These are phyloP conservation scores for Tilletia setariae DNA, from an alignment of 1,284 basidiomycete genomes.

Conservation along the genomic window DNA sequence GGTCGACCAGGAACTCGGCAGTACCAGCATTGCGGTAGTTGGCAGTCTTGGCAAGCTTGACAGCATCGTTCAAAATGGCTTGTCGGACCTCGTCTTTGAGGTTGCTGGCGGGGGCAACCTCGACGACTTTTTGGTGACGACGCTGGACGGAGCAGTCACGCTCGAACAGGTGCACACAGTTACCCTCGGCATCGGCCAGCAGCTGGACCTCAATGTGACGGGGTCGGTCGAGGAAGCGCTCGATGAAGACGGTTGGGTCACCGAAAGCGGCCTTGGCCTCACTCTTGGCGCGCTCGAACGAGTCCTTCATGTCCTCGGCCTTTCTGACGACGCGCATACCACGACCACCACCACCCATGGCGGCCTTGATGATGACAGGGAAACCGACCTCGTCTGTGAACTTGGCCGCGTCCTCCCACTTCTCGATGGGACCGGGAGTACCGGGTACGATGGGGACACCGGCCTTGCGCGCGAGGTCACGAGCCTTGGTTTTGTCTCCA, in stretches of 20 bases:
- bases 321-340: slow-evolving; percentile 98
- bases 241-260: slow-evolving; percentile 97
- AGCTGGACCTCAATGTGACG: slow-evolving; percentile 97
- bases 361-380: slow-evolving; percentile 90
- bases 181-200: slow-evolving; percentile 83
- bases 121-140: slow-evolving; percentile 97
- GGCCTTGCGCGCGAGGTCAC: slow-evolving; percentile 48
- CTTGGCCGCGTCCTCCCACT: slow-evolving; percentile 74
- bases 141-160: slow-evolving; percentile 98
- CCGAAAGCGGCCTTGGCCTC: slow-evolving; percentile 96
- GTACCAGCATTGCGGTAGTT: slow-evolving; percentile 95
- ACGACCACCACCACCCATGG: slow-evolving; percentile 96
- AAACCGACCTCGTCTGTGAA: slow-evolving; percentile 96
- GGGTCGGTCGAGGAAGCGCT: slow-evolving; percentile 86
- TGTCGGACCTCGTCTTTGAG: slow-evolving; percentile 85
- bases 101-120: slow-evolving; percentile 94
- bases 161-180: slow-evolving; percentile 94
- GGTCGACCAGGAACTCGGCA: slow-evolving; percentile 86
- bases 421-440: slow-evolving; percentile 85
- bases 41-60: slow-evolving; percentile 87
- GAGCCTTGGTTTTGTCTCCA: slow-evolving; percentile 97
- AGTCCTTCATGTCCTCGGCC: slow-evolving; percentile 80
- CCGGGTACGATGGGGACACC: slow-evolving; percentile 92
- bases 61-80: slow-evolving; percentile 82
- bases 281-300: slow-evolving; percentile 87